A percentile compares a stretch with the other conserved stretches of the same genome.
phyloP scores from a whole-genome alignment of 805 yeast species.

The Myxozyma udenii region DNA sequence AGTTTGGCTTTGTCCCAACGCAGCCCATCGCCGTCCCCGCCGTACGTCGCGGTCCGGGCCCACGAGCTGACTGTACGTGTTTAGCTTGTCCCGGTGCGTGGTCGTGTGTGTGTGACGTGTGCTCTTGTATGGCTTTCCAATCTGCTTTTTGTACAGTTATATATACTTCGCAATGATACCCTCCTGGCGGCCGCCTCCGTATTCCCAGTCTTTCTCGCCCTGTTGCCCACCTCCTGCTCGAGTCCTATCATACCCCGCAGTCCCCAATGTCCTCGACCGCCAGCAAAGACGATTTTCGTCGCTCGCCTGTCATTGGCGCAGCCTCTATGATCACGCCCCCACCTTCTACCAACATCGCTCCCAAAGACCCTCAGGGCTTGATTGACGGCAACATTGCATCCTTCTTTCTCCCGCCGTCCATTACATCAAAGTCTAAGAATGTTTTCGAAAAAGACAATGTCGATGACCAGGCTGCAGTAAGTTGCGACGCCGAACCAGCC shows the following conservation, averaged over 20 bases:
- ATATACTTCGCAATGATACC: too few species aligned
- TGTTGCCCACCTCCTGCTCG: neutral
- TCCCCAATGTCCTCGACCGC: neutral
- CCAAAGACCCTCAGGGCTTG: conserved; percentile 18
- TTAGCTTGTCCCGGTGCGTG: too few species aligned
- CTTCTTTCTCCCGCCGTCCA: conserved; percentile 23
- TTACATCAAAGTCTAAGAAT: neutral
- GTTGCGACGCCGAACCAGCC: neutral
- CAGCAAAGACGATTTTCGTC: neutral
- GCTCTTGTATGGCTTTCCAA: too few species aligned
- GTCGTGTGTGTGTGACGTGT: too few species aligned
- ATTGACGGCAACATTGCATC: conserved; percentile 11
- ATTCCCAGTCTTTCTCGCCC: neutral
- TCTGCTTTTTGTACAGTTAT: too few species aligned
- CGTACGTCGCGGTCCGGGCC: neutral
- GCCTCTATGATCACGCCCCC: conserved; percentile 26
- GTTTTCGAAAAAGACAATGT: neutral
- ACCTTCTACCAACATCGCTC: conserved; percentile 26
- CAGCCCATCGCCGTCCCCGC: neutral
- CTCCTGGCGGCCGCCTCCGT: neutral
- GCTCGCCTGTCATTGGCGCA: neutral
- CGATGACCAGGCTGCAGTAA: neutral
- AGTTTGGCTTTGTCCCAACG: neutral
- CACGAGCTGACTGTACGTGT: neutral
- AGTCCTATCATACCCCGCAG: neutral